Percentiles rank a stretch among this genome's conserved stretches.
Conservation (phyloP, 2,329 filamentous ascomycete species). For the Ophiocordyceps polyrhachis-furcata region DNA sequence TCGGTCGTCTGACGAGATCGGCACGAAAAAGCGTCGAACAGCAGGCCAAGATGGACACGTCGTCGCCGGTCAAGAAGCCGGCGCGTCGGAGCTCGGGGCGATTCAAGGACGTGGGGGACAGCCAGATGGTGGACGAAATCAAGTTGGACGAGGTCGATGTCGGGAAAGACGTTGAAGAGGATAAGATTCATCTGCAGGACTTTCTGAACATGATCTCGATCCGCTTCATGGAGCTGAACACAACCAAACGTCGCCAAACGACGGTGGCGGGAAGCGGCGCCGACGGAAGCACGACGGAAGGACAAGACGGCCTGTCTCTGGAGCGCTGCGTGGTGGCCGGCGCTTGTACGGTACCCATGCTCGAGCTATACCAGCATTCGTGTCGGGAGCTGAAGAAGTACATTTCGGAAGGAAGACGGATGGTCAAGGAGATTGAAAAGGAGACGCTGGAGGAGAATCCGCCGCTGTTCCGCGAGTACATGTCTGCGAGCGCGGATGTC, state of each 20-base stretch:
- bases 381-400: conserved; percentile 94
- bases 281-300: conserved; percentile 20
- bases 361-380: conserved; percentile 88
- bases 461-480: conserved; percentile 78
- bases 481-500: conserved; percentile 66
- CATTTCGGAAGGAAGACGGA: conserved; percentile 77
- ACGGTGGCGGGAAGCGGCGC: conserved; percentile 37
- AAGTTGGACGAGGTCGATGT: conserved; percentile 24
- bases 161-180: conserved; percentile 29
- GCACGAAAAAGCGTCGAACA: conserved; percentile 25
- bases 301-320: conserved; percentile 36
- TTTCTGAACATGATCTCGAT: conserved; percentile 94
- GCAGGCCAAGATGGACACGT: conserved; percentile 22
- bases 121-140: conserved; percentile 24
- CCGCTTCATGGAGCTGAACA: conserved; percentile 96
- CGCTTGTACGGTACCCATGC: conserved; percentile 78
- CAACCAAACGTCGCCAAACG: conserved; percentile 80
- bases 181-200: conserved; percentile 67
- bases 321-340: conserved; percentile 74
- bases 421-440: conserved; percentile 77
- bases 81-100: conserved; percentile 38
- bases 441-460: conserved; percentile 85
- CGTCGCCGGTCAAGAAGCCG: conserved; percentile 28
- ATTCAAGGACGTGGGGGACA: conserved; percentile 34
- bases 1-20: conserved; percentile 37